Evolutionary conservation across 2,329 filamentous ascomycete species (phyloP).

Genomic region (Didymella exigua): DNA sequence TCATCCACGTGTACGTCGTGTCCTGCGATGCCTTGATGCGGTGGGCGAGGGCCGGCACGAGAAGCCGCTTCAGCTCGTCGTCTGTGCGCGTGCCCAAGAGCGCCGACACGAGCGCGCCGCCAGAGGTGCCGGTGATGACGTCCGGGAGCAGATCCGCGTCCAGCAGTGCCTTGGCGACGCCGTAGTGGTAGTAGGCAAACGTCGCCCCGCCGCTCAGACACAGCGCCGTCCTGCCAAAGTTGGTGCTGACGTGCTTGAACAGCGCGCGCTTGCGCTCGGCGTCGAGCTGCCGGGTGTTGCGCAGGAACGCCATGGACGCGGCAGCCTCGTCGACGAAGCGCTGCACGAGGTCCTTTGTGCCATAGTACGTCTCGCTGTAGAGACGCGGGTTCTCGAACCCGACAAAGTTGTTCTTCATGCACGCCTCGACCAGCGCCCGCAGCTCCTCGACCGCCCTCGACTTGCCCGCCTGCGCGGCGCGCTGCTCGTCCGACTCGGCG

Average conservation of each 20-base stretch:
- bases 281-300: conserved; percentile 69
- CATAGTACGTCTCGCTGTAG: conserved; percentile 98
- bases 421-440: conserved; percentile 79
- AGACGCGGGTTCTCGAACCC: conserved; percentile 90
- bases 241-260: conserved; percentile 87
- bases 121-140: conserved; percentile 95
- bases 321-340: conserved; percentile 86
- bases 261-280: conserved; percentile 76
- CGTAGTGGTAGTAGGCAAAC: conserved; percentile 97
- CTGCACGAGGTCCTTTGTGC: conserved; percentile 94
- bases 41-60: conserved; percentile 84
- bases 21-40: conserved; percentile 88
- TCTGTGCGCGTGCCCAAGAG: conserved; percentile 89
- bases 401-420: conserved; percentile 96
- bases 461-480: conserved; percentile 33
- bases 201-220: conserved; percentile 92
- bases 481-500: conserved; percentile 62
- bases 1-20: conserved; percentile 73
- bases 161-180: conserved; percentile 85
- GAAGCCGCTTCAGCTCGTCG: conserved; percentile 81
- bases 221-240: conserved; percentile 89
- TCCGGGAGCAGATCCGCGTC: conserved; percentile 86
- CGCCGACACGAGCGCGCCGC: conserved; percentile 86
- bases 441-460: conserved; percentile 73
- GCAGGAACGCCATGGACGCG: conserved; percentile 69